A percentile compares a stretch with the other conserved stretches of the same genome.
Evolutionary conservation across 306 rosid species (phyloP).

Genomic region (Cucurbita maxima): DNA sequence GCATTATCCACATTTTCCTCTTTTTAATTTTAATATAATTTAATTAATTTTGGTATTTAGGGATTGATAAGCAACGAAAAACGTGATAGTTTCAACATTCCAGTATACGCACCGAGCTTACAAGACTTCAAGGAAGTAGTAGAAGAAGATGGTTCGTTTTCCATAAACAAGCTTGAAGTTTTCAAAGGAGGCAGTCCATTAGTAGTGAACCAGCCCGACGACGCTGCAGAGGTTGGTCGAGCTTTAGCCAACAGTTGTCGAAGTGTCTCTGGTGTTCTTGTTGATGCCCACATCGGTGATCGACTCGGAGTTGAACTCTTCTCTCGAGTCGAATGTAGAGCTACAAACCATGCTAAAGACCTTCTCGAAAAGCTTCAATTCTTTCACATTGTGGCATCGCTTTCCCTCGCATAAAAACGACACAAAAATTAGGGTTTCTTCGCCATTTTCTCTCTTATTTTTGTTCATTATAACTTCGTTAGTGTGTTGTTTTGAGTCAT

Average conservation of each 20-base stretch:
- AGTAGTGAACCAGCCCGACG: conserved; percentile 57
- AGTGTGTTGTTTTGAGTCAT: conserved; percentile 1
- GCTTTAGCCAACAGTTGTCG: conserved; percentile 66
- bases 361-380: conserved; percentile 68
- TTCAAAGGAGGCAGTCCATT: conserved; percentile 98
- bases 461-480: not conserved
- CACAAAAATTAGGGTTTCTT: not conserved
- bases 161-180: conserved; percentile 68
- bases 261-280: conserved; percentile 71
- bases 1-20: not conserved
- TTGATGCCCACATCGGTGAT: conserved; percentile 89
- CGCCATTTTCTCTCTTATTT: not conserved
- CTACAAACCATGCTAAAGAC: conserved; percentile 45
- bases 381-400: conserved; percentile 88
- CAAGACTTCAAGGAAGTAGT: conserved; percentile 87
- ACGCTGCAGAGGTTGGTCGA: conserved; percentile 49
- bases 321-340: conserved; percentile 44
- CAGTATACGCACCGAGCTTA: conserved; percentile 73
- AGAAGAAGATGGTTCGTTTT: conserved; percentile 70
- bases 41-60: conserved; percentile 14
- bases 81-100: conserved; percentile 73
- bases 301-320: conserved; percentile 61
- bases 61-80: conserved; percentile 56
- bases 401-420: conserved; percentile 29
- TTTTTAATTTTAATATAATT: too few relatives aligned